phyloP scores from a whole-genome alignment of 352 stramenopile species.

The Achlya hypogyna region DNA sequence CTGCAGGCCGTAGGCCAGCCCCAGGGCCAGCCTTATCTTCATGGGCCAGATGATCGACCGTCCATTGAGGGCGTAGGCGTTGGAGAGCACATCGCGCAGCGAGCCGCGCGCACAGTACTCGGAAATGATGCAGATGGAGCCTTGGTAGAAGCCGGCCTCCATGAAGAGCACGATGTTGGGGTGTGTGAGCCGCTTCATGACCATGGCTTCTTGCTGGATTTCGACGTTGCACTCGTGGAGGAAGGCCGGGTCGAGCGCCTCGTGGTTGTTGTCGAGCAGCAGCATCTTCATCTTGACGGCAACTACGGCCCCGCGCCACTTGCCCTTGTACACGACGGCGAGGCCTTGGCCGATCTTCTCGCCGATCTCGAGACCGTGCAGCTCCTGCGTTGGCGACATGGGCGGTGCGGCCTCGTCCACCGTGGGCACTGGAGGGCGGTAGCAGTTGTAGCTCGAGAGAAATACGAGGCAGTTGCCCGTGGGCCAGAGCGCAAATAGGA shows the following conservation, averaged over 20 bases:
- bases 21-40: constrained; percentile 63
- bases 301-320: constrained; percentile 93
- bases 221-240: constrained; percentile 76
- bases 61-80: constrained; percentile 25
- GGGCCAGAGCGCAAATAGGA: constrained; percentile 66
- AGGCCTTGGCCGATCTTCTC: constrained; percentile 80
- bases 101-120: constrained; percentile 92
- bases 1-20: constrained; percentile 79
- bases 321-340: constrained; percentile 90
- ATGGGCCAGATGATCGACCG: constrained; percentile 72
- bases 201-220: constrained; percentile 70
- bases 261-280: constrained; percentile 44
- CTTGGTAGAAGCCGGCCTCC: constrained; percentile 76
- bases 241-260: constrained; percentile 52
- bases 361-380: constrained; percentile 72
- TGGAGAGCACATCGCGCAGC: constrained; percentile 88
- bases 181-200: constrained; percentile 74
- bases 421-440: background rate
- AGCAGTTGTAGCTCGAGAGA: constrained; percentile 31
- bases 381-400: constrained; percentile 60
- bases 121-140: constrained; percentile 92
- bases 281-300: constrained; percentile 91
- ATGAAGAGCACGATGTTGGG: constrained; percentile 86
- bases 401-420: constrained; percentile 18
- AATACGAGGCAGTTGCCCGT: constrained; percentile 59